Evolutionary conservation across 1,139 yeast genomes (phyloP), one percentile per base, ranked within the genome.

Genomic region (Blastobotrys buckinghamii): DNA sequence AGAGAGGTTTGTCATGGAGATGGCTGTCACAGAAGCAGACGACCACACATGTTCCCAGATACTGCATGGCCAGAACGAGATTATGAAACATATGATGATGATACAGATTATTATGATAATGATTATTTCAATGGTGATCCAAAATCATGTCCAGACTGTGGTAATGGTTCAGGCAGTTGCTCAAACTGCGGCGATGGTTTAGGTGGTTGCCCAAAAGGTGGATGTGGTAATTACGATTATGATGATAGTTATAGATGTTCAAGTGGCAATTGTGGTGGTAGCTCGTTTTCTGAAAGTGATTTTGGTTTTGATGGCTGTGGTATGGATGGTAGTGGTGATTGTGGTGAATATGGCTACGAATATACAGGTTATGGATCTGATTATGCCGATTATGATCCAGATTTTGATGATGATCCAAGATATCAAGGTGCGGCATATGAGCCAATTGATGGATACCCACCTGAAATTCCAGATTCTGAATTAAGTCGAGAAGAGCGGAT

Each of bases 401-500:
- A 34, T 8, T 16, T 17, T 34, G 38, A 34, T 15, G 13, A 34
- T 34, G 17, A 34, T 34, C 38, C 38, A 19, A 15, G 24, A 13
- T 16, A 34, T 34, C 4, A 34, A 17, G 38, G 19, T 26, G 26
- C 42, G 8, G 42, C 6, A 17, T 43, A 43, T 19, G 38, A 35
- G 1, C 46, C 46, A 16, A 36, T 43, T 19, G n/a, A 13, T 35
- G 46, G 46, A 2, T 17, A 27, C 16, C 46, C 46, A 13, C 20
- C 29, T 5, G 13, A 15, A n/a, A 22, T 24, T 13, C 44, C 38
- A 19, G 46, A 43, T 26, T 22, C 16, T 5, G 19, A 16, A 8
- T 20, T 43, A 19, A 10, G 27, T 13, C 22, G 35, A 7, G 46
- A 43, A 3, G 46, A 43, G 19, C 34, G 46, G 26, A 12, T 26